Conservation (phyloP, 2,329 filamentous ascomycete species). For the Penicillium crustosum region DNA sequence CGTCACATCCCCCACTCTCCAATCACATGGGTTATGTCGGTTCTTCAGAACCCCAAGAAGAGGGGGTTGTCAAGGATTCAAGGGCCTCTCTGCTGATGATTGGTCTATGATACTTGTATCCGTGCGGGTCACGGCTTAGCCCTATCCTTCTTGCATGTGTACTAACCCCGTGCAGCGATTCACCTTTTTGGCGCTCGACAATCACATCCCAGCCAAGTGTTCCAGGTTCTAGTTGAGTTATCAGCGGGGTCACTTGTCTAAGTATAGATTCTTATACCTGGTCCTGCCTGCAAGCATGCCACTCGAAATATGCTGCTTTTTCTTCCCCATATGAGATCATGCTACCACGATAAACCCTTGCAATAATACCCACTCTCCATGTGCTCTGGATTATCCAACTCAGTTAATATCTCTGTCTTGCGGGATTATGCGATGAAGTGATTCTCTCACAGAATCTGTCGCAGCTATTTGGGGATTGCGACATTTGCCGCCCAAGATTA, state of each 20-base stretch:
- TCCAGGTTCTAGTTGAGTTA: background rate
- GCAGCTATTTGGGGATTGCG: conserved; percentile 2
- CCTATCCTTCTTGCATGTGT: conserved; percentile 10
- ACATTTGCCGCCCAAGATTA: conserved; percentile 3
- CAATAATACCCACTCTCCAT: background rate
- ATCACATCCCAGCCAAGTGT: conserved; percentile 12
- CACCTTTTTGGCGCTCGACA: conserved; percentile 18
- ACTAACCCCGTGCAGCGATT: conserved; percentile 13
- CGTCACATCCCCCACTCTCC: conserved; percentile 22
- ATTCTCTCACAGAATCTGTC: background rate
- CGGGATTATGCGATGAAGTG: conserved; percentile 4
- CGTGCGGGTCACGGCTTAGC: conserved; percentile 20
- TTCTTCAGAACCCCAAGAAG: conserved; percentile 17
- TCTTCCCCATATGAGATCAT: conserved; percentile 11
- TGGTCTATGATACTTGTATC: conserved; percentile 16
- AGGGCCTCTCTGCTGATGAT: conserved; percentile 3
- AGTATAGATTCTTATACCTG: conserved; percentile 21
- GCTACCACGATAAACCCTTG: conserved; percentile 7
- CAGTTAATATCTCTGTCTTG: background rate
- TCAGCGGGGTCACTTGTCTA: conserved; percentile 15
- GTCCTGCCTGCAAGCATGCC: conserved; percentile 12
- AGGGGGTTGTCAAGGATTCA: conserved; percentile 13
- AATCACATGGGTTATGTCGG: conserved; percentile 18
- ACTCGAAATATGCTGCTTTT: conserved; percentile 6
- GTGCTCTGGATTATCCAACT: background rate